Evolutionary conservation across 1,284 basidiomycete species (phyloP), one percentile per base, ranked within the genome.

Genomic region (Leccinum griseonigrum): DNA sequence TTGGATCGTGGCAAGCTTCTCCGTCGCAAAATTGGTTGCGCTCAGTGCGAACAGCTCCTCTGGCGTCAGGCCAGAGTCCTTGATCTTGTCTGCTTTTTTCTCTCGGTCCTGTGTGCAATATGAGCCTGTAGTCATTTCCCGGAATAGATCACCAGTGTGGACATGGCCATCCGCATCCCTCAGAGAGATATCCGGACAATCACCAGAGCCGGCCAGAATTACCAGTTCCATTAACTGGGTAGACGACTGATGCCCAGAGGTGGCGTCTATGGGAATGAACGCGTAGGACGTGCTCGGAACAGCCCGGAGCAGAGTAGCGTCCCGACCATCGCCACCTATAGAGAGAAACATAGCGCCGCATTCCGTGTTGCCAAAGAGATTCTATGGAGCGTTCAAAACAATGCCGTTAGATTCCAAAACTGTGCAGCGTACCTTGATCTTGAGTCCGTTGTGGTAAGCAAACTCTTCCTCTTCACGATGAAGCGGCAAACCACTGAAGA

Each of bases 31-130:
- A 8, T 31, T 31, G 31, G 31, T 31, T 31, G 22, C 22, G 75
- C 92, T 95, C 46, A 88, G 89, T 13, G 95, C 95, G 71, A 99
- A 99, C 46, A 99, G 80, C 66, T 87, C 84, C 75, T 98, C 93
- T 78, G 94, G 89, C 13, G 93, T 92, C 77, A 98, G 81, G 31
- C 96, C 97, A 52, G 92, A 94, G 65, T 91, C 87, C 71, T 95
- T 93, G 69, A 95, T 85, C 75, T 95, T 94, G 53, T 91, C 91
- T 10, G 91, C 88, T 74, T 94, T 94, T 83, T 89, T 91, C 78
- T 95, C 90, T 70, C 92, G 85, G 73, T 94, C 90, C 90, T 90
- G 65, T 28, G n/a, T 28, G 28, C 10, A 57, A 22, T 85, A 91
- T 62, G 74, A 75, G 0, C 85, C 85, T 1, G 83, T 78, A 2